phyloP scores from a whole-genome alignment of 2,329 filamentous ascomycete genomes.

The Aspergillus udagawae region DNA sequence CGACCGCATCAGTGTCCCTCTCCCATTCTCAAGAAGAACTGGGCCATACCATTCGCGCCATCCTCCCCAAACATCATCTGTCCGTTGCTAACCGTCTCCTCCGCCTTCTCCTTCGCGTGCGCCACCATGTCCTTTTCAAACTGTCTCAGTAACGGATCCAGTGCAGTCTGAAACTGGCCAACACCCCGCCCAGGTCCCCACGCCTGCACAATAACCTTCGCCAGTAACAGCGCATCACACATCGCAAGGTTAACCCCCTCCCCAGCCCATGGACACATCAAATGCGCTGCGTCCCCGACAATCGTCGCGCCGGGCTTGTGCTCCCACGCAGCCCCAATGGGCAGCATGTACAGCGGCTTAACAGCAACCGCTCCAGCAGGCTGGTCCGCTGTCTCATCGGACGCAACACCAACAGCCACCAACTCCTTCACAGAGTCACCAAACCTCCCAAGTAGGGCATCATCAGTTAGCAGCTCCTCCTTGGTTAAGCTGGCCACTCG shows the following conservation, averaged over 20 bases:
- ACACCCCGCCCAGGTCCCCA: not conserved
- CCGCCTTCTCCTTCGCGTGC: constrained; percentile 4
- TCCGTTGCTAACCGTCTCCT: constrained; percentile 3
- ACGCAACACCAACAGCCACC: constrained; percentile 17
- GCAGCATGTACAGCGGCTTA: constrained; percentile 20
- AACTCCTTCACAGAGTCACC: constrained; percentile 12
- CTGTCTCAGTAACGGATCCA: constrained; percentile 14
- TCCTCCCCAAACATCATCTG: constrained; percentile 8
- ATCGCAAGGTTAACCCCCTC: constrained; percentile 27
- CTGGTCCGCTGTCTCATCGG: constrained; percentile 11
- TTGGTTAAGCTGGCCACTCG: constrained; percentile 12
- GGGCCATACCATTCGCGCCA: constrained; percentile 3
- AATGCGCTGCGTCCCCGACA: constrained; percentile 27
- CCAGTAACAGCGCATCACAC: constrained; percentile 18
- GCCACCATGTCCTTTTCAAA: constrained; percentile 18
- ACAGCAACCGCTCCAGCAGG: constrained; percentile 3
- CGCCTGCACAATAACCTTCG: constrained; percentile 16
- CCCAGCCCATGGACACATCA: constrained; percentile 28
- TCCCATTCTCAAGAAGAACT: not conserved
- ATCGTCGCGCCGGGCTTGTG: constrained; percentile 18
- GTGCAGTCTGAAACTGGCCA: constrained; percentile 3
- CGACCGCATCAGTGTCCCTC: too few species aligned
- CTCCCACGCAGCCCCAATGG: constrained; percentile 15
- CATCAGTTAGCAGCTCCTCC: constrained; percentile 14
- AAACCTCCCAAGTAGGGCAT: constrained; percentile 13